These are phyloP conservation scores for Psilocybe subaeruginosa DNA, from an alignment of 768 basidiomycete species.

Conservation along the genomic window DNA sequence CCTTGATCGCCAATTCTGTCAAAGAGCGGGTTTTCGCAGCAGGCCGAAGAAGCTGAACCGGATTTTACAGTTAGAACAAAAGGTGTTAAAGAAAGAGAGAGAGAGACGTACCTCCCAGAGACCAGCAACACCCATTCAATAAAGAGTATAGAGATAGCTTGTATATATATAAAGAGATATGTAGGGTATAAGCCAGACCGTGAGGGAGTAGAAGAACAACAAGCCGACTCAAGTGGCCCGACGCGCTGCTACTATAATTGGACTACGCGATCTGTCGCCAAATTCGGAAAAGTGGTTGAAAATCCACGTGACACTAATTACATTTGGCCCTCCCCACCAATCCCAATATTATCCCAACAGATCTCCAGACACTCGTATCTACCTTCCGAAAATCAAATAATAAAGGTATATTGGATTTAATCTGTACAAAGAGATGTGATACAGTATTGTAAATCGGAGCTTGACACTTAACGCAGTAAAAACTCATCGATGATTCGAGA, in stretches of 20 bases:
- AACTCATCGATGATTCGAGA: no score
- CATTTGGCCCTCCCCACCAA: no score
- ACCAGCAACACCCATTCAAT: conserved; percentile 39
- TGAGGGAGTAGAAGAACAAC: background rate
- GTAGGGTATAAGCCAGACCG: background rate
- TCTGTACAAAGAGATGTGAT: no score
- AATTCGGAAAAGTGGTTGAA: background rate
- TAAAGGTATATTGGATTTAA: no score
- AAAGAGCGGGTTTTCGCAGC: conserved; percentile 74
- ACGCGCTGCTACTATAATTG: background rate
- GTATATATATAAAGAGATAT: background rate
- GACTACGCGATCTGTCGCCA: background rate
- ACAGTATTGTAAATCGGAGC: no score
- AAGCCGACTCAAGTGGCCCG: background rate
- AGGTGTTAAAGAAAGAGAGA: background rate
- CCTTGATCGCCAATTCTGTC: conserved; percentile 71
- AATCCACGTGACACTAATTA: background rate
- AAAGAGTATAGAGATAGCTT: background rate
- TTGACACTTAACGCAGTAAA: no score
- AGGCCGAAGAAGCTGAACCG: conserved; percentile 61
- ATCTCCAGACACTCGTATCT: no score
- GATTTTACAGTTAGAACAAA: background rate
- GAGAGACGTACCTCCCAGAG: conserved; percentile 43
- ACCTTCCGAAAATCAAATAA: no score
- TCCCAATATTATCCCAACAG: no score